Percentiles rank a stretch among this genome's conserved stretches.
Evolutionary conservation across 202 grass and related monocot species (phyloP).

Genomic region (Digitaria exilis): DNA sequence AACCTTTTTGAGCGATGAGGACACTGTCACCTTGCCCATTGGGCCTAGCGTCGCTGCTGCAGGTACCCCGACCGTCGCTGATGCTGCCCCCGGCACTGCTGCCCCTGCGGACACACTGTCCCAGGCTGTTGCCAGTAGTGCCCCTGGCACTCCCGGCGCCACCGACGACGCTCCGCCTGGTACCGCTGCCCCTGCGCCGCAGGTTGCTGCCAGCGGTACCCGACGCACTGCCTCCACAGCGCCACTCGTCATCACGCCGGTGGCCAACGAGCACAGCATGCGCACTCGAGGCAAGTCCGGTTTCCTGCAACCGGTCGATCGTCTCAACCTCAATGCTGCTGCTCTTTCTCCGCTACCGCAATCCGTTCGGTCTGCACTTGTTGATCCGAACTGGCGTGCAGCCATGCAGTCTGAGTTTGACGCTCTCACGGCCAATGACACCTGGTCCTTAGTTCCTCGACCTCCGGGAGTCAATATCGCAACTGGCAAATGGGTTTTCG

Average conservation of each 20-base stretch:
- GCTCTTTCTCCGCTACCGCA: neutral
- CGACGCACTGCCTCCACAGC: neutral
- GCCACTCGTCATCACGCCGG: neutral
- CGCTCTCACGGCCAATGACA: neutral
- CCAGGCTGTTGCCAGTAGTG: neutral
- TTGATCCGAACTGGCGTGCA: neutral
- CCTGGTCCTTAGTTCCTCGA: neutral
- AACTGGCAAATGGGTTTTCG: neutral
- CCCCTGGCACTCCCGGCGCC: too few relatives aligned
- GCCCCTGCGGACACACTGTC: neutral
- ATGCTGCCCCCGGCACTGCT: neutral
- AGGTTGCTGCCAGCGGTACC: neutral
- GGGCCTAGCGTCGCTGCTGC: neutral
- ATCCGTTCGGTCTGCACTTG: neutral
- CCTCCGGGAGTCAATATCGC: neutral
- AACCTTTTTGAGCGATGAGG: too few relatives aligned
- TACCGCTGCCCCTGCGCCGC: neutral
- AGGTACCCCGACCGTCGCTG: neutral
- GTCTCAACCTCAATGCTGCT: neutral
- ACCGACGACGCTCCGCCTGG: neutral
- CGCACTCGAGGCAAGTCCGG: neutral
- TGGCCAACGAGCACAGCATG: neutral
- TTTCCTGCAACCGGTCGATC: neutral
- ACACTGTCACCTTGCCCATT: neutral
- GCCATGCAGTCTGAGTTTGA: neutral